Evolutionary conservation across 768 basidiomycete species (phyloP), one percentile per base, ranked within the genome.

Genomic region (Agaricus subrufescens): DNA sequence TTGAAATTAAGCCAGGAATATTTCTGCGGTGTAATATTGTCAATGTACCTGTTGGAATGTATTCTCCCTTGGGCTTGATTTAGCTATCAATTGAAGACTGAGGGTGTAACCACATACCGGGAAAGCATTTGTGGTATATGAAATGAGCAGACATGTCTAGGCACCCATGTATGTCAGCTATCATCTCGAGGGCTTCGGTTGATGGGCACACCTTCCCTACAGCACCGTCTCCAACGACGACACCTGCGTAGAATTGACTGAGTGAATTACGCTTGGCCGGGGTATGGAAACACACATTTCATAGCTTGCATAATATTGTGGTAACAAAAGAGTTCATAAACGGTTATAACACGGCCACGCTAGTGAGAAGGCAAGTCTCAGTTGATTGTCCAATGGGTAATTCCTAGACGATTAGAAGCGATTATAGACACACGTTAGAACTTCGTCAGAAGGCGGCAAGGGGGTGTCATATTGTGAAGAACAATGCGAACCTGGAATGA

Each of bases 111-210:
- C 34, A 77, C 90, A 72, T 74, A 93, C 91, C 58, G 93, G 93
- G 72, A 95, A 96, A 42, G 95, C 92, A 75, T 96, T 95, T 62
- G 97, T 99, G 63, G 97, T 99, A 78, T 99, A 99, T 51, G 96
- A 98, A 69, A 99, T 99, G 66, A 99, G 83, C 58, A 99, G 85
- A 74, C 97, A 99, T 53, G 97, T 98, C 97, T 98, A 66, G 29
- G 31, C 48, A 56, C 40, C 56, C 61, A 61, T 34, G 68, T 67
- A 60, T 63, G 56, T 43, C 31, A 34, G 34, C 11, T 49, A 37
- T 39, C 48, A 31, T 46, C 43, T 49, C 44, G 45, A 47, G 50
- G 57, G 57, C 37, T 47, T 39, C 43, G 48, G 39, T 50, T 54
- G 50, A 50, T 54, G 56, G 50, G 73, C 83, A 66, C 64, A 86